Percentiles rank a stretch among this genome's conserved stretches.
phyloP scores from a whole-genome alignment of 345 rosid species.

The Brassica carinata region DNA sequence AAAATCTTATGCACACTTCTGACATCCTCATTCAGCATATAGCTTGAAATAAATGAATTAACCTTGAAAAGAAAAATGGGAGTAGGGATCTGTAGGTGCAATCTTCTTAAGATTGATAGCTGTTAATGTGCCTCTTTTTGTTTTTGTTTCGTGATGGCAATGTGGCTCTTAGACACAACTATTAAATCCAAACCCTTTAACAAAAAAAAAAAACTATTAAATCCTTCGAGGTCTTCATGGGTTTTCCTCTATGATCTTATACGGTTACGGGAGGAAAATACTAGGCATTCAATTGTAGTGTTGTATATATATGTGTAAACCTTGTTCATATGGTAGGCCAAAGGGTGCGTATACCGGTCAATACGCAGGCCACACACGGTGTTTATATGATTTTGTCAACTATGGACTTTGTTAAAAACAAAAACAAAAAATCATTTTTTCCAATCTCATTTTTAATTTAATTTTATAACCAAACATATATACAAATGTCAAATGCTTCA shows the following conservation, averaged over 20 bases:
- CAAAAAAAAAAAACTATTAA: background rate
- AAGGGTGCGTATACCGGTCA: constrained; percentile 38
- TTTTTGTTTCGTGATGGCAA: background rate
- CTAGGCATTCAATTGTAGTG: background rate
- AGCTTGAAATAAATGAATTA: background rate
- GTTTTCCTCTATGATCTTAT: constrained; percentile 7
- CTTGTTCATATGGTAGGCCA: constrained; percentile 34
- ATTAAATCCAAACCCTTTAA: no score
- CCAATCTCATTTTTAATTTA: constrained; percentile 8
- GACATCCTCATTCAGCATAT: constrained; percentile 4
- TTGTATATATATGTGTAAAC: background rate
- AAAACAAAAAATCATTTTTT: background rate
- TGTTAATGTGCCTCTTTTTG: background rate
- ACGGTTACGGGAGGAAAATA: background rate
- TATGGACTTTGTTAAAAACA: constrained; percentile 23
- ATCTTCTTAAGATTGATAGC: constrained; percentile 10
- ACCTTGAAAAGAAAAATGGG: background rate
- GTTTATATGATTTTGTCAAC: constrained; percentile 36
- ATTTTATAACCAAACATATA: constrained; percentile 9
- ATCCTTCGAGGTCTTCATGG: background rate
- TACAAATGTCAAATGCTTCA: constrained; percentile 34
- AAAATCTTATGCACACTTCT: constrained; percentile 2
- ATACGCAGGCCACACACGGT: constrained; percentile 39
- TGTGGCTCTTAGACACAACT: background rate
- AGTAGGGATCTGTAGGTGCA: background rate